Evolutionary conservation across 495 filamentous ascomycete species (phyloP).

Genomic region (Podospora anserina): DNA sequence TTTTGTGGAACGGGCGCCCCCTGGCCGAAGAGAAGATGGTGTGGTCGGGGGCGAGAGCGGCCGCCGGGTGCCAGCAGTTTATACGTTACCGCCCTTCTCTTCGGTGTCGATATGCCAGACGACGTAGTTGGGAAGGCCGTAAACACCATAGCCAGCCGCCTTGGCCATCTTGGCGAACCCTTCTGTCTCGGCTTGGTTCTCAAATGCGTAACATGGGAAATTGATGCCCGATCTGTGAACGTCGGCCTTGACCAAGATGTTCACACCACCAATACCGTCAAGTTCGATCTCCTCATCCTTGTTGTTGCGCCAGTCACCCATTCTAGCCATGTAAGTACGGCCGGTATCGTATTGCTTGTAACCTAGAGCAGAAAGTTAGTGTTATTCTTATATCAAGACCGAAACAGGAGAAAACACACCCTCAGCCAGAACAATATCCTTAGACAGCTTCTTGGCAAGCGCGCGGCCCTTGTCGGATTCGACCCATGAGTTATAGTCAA

Average conservation of each 20-base stretch:
- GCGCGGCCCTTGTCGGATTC: slow-evolving; percentile 81
- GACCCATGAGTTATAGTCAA: slow-evolving; percentile 99
- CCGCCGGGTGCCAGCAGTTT: slow-evolving; percentile 13
- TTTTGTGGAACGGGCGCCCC: not conserved
- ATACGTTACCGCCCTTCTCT: slow-evolving; percentile 84
- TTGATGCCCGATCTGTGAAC: slow-evolving; percentile 97
- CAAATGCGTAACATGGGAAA: slow-evolving; percentile 94
- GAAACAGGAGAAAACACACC: slow-evolving; percentile 43
- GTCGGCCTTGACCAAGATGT: slow-evolving; percentile 95
- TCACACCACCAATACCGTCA: slow-evolving; percentile 95
- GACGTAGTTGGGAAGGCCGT: slow-evolving; percentile 93
- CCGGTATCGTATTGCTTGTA: slow-evolving; percentile 92
- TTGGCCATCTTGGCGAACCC: slow-evolving; percentile 99
- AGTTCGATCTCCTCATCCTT: slow-evolving; percentile 87
- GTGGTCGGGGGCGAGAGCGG: not conserved
- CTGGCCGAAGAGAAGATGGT: slow-evolving; percentile 6
- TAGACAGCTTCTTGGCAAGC: slow-evolving; percentile 66
- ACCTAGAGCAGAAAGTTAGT: slow-evolving; percentile 45
- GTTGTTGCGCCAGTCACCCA: slow-evolving; percentile 89
- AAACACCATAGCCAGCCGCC: slow-evolving; percentile 87
- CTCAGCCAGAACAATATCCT: slow-evolving; percentile 82
- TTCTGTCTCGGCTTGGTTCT: slow-evolving; percentile 98
- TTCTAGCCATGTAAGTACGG: slow-evolving; percentile 76
- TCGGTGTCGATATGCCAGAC: slow-evolving; percentile 99
- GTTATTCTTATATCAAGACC: not conserved